Conservation (phyloP, 345 rosid genomes). For the Lepidium aucheri region DNA sequence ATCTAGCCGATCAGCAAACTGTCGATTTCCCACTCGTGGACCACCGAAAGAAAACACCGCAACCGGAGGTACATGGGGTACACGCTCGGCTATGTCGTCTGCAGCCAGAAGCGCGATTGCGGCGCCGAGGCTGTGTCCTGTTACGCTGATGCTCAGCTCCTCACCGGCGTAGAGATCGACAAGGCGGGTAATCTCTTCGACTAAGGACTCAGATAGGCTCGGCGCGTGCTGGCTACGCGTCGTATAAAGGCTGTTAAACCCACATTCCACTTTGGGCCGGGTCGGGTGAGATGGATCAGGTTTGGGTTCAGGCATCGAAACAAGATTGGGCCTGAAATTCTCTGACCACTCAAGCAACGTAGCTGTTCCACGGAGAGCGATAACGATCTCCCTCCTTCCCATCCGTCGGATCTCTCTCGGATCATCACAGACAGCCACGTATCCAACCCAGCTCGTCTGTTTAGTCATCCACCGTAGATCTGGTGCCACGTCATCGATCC, state of each 20-base stretch:
- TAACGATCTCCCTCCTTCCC: conserved; percentile 92
- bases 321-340: conserved; percentile 60
- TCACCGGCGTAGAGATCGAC: conserved; percentile 54
- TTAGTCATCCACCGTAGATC: conserved; percentile 94
- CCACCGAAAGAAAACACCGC: conserved; percentile 92
- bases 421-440: conserved; percentile 87
- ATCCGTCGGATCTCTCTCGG: conserved; percentile 73
- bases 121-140: conserved; percentile 94
- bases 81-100: conserved; percentile 50
- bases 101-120: conserved; percentile 78
- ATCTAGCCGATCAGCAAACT: conserved; percentile 36
- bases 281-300: conserved; percentile 6
- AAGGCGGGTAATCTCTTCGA: conserved; percentile 44
- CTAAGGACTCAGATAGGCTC: conserved; percentile 51
- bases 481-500: conserved; percentile 81
- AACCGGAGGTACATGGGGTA: conserved; percentile 37
- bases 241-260: conserved; percentile 66
- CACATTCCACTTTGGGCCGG: conserved; percentile 69
- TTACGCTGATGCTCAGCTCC: conserved; percentile 68
- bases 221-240: conserved; percentile 44
- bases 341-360: conserved; percentile 98
- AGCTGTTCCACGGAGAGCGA: conserved; percentile 86
- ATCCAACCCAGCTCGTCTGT: conserved; percentile 89
- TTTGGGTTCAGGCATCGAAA: conserved; percentile 26
- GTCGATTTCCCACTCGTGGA: conserved; percentile 74